phyloP scores from a whole-genome alignment of 441 rosid species.

The Populus hybrid region DNA sequence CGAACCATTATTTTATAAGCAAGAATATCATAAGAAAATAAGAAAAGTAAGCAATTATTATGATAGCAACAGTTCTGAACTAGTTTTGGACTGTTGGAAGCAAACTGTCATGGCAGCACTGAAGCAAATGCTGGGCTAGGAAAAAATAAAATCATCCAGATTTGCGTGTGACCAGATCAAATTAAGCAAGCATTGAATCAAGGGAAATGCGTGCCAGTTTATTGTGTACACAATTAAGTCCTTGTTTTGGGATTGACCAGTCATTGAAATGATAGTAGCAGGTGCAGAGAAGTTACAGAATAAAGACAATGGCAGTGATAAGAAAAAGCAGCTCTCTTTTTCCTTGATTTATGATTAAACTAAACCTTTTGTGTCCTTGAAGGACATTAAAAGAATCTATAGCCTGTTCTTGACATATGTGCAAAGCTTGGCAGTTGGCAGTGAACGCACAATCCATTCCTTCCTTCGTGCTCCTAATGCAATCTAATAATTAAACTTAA shows the following conservation, averaged over 20 bases:
- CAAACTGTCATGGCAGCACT: neutral
- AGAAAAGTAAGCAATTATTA: constrained; percentile 11
- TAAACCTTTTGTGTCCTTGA: constrained; percentile 26
- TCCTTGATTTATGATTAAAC: constrained; percentile 21
- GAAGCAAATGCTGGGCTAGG: neutral
- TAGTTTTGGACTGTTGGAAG: neutral
- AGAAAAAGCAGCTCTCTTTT: constrained; percentile 19
- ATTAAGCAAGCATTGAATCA: neutral
- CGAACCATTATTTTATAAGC: neutral
- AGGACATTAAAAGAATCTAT: constrained; percentile 17
- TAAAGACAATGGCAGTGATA: constrained; percentile 21
- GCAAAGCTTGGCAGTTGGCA: constrained; percentile 12
- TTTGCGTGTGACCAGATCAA: neutral
- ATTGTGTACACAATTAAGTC: too few species aligned
- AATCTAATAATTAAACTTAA: constrained; percentile 14
- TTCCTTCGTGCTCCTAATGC: constrained; percentile 14
- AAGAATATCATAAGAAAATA: neutral
- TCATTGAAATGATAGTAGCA: constrained; percentile 23
- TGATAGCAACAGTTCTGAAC: constrained; percentile 9
- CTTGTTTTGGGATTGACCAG: neutral
- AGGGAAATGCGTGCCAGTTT: neutral
- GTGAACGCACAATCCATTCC: neutral
- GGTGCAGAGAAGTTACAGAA: constrained; percentile 14
- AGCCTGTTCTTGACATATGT: constrained; percentile 16
- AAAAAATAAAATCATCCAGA: neutral